phyloP scores from a whole-genome alignment of 2,329 filamentous ascomycete species.

The Fusarium pseudonygamai region DNA sequence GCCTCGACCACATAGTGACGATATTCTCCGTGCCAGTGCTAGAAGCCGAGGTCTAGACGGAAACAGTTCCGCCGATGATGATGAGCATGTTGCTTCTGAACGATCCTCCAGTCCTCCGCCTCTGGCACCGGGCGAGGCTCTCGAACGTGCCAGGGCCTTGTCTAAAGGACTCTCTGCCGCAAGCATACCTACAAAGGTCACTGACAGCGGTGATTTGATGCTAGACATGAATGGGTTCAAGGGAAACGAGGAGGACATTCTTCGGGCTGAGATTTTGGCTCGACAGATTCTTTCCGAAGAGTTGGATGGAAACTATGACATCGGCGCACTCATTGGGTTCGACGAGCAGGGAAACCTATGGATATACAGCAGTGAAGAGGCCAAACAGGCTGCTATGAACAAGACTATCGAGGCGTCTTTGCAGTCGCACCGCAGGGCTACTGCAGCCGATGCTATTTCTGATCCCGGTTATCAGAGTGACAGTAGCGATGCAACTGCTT shows the following conservation, averaged over 20 bases:
- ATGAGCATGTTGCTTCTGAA: constrained; percentile 56
- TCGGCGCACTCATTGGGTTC: constrained; percentile 92
- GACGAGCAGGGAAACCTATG: constrained; percentile 98
- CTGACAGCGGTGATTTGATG: constrained; percentile 93
- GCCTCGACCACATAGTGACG: constrained; percentile 63
- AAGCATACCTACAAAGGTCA: constrained; percentile 94
- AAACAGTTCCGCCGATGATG: constrained; percentile 50
- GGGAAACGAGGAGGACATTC: constrained; percentile 88
- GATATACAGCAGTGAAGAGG: constrained; percentile 98
- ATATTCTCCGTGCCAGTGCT: constrained; percentile 60
- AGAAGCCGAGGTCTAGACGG: constrained; percentile 50
- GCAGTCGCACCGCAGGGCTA: constrained; percentile 56
- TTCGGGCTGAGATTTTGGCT: constrained; percentile 92
- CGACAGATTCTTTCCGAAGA: constrained; percentile 93
- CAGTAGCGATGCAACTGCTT: constrained; percentile 69
- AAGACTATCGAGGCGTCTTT: constrained; percentile 64
- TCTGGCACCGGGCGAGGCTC: constrained; percentile 75
- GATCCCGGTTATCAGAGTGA: constrained; percentile 98
- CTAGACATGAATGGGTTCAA: constrained; percentile 98
- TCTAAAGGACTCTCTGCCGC: constrained; percentile 88
- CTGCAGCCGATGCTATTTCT: constrained; percentile 81
- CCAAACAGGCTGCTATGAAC: constrained; percentile 87
- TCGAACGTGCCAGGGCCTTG: constrained; percentile 83
- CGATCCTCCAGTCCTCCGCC: constrained; percentile 82
- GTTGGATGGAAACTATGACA: constrained; percentile 93